phyloP scores from a whole-genome alignment of 2,329 filamentous ascomycete species.

The Fusarium mexicanum region DNA sequence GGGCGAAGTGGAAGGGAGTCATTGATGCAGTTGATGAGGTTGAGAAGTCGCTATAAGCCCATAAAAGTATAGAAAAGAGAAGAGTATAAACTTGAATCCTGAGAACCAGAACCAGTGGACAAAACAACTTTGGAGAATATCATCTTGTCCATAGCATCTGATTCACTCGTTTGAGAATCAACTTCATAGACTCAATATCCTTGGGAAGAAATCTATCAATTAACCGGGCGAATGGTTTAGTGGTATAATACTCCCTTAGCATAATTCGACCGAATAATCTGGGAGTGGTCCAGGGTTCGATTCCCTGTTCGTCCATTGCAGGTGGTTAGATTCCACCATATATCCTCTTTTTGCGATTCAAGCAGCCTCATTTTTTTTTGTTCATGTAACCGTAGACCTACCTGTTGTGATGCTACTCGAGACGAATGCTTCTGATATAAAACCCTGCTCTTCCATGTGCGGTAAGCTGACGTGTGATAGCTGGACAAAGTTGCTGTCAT shows the following conservation, averaged over 20 bases:
- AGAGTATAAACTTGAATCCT: background rate
- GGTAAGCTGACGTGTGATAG: constrained; percentile 6
- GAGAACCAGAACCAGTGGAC: background rate
- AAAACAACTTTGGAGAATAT: background rate
- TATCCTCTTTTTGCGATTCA: background rate
- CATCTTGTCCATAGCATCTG: background rate
- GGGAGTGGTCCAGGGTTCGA: constrained; percentile 45
- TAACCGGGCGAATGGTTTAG: constrained; percentile 43
- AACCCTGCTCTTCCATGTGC: too few relatives aligned
- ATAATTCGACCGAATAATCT: constrained; percentile 37
- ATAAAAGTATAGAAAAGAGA: background rate
- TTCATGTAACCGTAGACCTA: background rate
- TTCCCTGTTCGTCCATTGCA: constrained; percentile 42
- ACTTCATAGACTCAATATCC: background rate
- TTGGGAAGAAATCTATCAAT: background rate
- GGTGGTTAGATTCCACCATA: constrained; percentile 32
- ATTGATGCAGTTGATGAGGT: constrained; percentile 56
- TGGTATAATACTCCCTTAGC: constrained; percentile 45
- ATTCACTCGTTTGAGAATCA: accelerated
- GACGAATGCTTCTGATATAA: background rate
- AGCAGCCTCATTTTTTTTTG: background rate
- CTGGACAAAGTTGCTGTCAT: background rate
- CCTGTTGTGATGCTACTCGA: background rate
- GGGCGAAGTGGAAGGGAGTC: constrained; percentile 61
- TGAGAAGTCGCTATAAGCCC: constrained; percentile 47